Percentiles rank a stretch among this genome's conserved stretches.
Evolutionary conservation across 805 yeast species (phyloP).

Genomic region (Saccharomycopsis sp.): DNA sequence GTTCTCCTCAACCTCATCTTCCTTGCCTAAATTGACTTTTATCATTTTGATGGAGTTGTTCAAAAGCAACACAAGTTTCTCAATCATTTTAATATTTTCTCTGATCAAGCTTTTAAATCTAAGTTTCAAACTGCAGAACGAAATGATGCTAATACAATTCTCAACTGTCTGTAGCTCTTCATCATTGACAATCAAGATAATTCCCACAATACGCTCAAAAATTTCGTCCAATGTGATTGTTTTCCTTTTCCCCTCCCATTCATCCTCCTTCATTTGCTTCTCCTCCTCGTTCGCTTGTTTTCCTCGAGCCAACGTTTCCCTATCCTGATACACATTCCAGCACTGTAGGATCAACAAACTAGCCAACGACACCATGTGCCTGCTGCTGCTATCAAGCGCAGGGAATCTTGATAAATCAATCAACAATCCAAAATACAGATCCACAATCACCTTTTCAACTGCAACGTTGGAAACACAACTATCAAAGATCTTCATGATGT

Average conservation of each 20-base stretch:
- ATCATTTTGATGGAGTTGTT: slow-evolving; percentile 1
- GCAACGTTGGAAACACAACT: slow-evolving; percentile 5
- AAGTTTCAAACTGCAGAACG: slow-evolving; percentile 30
- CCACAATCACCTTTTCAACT: slow-evolving; percentile 6
- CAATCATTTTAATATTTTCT: slow-evolving; percentile 28
- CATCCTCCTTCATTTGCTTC: background rate
- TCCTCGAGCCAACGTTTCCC: slow-evolving; percentile 4
- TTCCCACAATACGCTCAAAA: background rate
- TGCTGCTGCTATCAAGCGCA: too few relatives aligned
- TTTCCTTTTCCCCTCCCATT: background rate
- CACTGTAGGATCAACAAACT: slow-evolving; percentile 16
- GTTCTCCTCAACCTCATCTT: slow-evolving; percentile 14
- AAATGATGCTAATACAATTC: slow-evolving; percentile 28
- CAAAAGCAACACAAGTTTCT: slow-evolving; percentile 21
- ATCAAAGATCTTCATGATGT: slow-evolving; percentile 15
- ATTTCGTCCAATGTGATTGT: background rate
- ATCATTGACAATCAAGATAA: too few relatives aligned
- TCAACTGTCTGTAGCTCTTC: slow-evolving; percentile 1
- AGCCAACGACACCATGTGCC: slow-evolving; percentile 6
- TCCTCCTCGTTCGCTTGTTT: background rate
- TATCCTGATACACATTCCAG: slow-evolving; percentile 18
- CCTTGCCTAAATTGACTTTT: background rate
- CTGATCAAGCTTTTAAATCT: slow-evolving; percentile 30
- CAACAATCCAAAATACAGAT: slow-evolving; percentile 10
- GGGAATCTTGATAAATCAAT: slow-evolving; percentile 4